Evolutionary conservation across 73 alveolate genomes (phyloP).

Genomic region (Paramecium primaurelia): DNA sequence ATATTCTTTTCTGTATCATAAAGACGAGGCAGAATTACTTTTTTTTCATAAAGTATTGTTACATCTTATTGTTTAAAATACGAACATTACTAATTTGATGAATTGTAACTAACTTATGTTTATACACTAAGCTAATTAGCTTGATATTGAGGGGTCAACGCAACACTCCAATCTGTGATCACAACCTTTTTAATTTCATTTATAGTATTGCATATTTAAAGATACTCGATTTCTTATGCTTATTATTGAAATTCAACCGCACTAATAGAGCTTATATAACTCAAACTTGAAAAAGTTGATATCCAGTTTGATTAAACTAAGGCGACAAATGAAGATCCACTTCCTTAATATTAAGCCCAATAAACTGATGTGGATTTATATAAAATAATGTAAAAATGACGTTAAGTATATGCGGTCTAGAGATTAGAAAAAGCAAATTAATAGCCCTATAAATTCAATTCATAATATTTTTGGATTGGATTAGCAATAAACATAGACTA

Average conservation of each 20-base stretch:
- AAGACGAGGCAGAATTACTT: neutral
- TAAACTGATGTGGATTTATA: neutral
- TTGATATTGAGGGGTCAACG: neutral
- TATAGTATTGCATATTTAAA: neutral
- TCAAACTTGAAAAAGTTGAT: neutral
- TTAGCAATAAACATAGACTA: neutral
- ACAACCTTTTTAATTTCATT: neutral
- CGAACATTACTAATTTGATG: neutral
- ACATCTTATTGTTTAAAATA: neutral
- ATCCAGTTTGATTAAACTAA: neutral
- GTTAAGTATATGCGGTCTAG: neutral
- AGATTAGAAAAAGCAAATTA: neutral
- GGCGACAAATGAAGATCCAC: neutral
- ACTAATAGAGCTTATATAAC: neutral
- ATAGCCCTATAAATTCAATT: neutral
- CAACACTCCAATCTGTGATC: neutral
- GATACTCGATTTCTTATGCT: neutral
- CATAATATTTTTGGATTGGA: neutral
- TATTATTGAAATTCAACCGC: neutral
- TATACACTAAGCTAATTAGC: neutral
- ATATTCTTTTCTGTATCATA: neutral
- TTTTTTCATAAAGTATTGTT: neutral
- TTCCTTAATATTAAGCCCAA: neutral
- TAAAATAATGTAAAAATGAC: neutral
- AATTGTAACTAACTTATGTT: neutral